A percentile compares a stretch with the other conserved stretches of the same genome.
These are phyloP conservation scores for Pseudogymnoascus sp. DNA, from an alignment of 2,329 filamentous ascomycete species.

Conservation along the genomic window DNA sequence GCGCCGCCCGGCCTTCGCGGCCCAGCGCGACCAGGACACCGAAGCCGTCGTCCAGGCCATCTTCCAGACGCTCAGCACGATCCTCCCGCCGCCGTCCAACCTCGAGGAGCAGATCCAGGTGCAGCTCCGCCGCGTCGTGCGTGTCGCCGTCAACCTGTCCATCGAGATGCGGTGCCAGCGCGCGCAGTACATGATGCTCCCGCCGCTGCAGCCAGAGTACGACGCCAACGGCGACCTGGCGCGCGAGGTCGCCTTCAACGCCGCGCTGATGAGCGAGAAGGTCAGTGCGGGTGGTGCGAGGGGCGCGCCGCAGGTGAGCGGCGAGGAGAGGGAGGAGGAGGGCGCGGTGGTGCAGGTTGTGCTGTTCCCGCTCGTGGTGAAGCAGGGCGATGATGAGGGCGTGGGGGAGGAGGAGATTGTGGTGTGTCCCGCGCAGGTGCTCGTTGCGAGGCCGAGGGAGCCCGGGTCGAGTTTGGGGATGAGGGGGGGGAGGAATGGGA, in stretches of 20 bases:
- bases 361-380: slow-evolving; percentile 91
- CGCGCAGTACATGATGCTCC: slow-evolving; percentile 97
- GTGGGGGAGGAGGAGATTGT: slow-evolving; percentile 90
- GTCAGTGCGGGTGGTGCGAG: not conserved
- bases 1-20: slow-evolving; percentile 67
- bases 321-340: slow-evolving; percentile 69
- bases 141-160: slow-evolving; percentile 78
- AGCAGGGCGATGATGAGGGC: slow-evolving; percentile 84
- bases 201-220: slow-evolving; percentile 88
- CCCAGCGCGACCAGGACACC: slow-evolving; percentile 80
- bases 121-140: slow-evolving; percentile 79
- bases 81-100: slow-evolving; percentile 79
- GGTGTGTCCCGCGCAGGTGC: slow-evolving; percentile 88
- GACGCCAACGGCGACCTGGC: slow-evolving; percentile 85
- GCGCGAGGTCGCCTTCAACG: slow-evolving; percentile 84
- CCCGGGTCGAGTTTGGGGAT: slow-evolving; percentile 11
- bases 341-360: slow-evolving; percentile 80
- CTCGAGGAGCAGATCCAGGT: slow-evolving; percentile 72
- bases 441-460: slow-evolving; percentile 51
- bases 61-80: slow-evolving; percentile 70
- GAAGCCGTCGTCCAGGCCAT: slow-evolving; percentile 93
- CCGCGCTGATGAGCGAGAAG: slow-evolving; percentile 88
- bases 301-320: slow-evolving; percentile 35
- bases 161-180: slow-evolving; percentile 97
- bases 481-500: not conserved